Base-by-base conservation (phyloP, 179 eudicot species). In the Silene coronaria region DNA sequence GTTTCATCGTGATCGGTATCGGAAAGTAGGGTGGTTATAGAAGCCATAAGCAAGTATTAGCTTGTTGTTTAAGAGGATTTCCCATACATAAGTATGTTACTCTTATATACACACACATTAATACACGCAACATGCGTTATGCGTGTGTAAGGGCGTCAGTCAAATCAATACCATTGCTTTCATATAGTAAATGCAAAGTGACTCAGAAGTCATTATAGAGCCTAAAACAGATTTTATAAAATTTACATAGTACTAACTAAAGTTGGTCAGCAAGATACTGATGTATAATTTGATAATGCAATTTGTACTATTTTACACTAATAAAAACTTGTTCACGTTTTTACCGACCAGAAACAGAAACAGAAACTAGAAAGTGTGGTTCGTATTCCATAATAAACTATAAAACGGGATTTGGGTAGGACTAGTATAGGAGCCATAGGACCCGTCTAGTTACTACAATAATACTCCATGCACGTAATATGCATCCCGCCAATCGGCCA, bases 11-110 rank as follows among this genome's bases (percentile, higher is more conserved):
- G 26, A 32, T 76, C 59, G n/a, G 67, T 22, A 70, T 19, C 6
- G 48, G 76, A 42, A 67, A 67, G 46, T 34, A 14, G 51, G 70
- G 71, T 30, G 75, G 76, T 19, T 38, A 59, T n/a, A 17, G 62
- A 28, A 28, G 28, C 70, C 75, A 74, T 79, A 60, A 2, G 22
- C n/a, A 64, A 14, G 32, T 4, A 36, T 12, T 75, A 28, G 60
- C 26, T 16, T n/a, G 51, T 34, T 45, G 58, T 10, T 21, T 13
- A 34, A 69, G 23, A 10, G 10, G 16, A 4, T 17, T 16, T 70
- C 26, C 23, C 70, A 22, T 45, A 13, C 42, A 38, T 24, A 38
- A 9, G 3, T 19, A n/a, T 2, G 6, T 12, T 38, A 21, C 46
- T 24, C 30, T 68, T 27, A 42, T 42, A 68, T 67, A 28, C 8